These are phyloP conservation scores for Umbilicus rupestris DNA, from an alignment of 164 flowering plant genomes.

Conservation along the genomic window DNA sequence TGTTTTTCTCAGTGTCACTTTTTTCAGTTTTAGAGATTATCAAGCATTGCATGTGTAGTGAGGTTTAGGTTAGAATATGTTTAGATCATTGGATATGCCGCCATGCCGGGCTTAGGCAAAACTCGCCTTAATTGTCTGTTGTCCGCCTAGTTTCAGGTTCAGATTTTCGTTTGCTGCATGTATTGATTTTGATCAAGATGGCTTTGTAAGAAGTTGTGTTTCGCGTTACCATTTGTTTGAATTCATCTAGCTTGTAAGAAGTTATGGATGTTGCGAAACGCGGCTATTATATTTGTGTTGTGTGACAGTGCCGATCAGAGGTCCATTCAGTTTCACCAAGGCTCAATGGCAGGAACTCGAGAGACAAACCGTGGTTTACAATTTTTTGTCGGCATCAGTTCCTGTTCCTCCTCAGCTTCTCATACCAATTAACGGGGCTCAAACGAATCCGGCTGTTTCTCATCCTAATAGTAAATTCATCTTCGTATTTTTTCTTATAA, in stretches of 20 bases:
- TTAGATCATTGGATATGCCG: too few relatives aligned
- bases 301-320: conserved; percentile 6
- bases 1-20: not conserved
- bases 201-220: too few relatives aligned
- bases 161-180: too few relatives aligned
- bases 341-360: conserved; percentile 68
- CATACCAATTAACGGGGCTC: conserved; percentile 22
- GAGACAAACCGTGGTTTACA: conserved; percentile 56
- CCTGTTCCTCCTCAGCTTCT: conserved; percentile 64
- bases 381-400: conserved; percentile 48
- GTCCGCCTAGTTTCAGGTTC: too few relatives aligned
- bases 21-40: not conserved
- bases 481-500: not conserved
- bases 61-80: not conserved
- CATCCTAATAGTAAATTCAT: conserved; percentile 19
- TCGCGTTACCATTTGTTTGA: too few relatives aligned
- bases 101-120: too few relatives aligned
- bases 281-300: not conserved
- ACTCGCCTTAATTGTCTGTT: too few relatives aligned
- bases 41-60: not conserved
- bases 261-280: not conserved
- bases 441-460: conserved; percentile 10
- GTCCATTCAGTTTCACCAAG: conserved; percentile 35
- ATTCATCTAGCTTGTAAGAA: not conserved
- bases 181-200: too few relatives aligned